A percentile compares a stretch with the other conserved stretches of the same genome.
phyloP scores from a whole-genome alignment of 2,329 filamentous ascomycete genomes.

The Mycocentrospora acerina region DNA sequence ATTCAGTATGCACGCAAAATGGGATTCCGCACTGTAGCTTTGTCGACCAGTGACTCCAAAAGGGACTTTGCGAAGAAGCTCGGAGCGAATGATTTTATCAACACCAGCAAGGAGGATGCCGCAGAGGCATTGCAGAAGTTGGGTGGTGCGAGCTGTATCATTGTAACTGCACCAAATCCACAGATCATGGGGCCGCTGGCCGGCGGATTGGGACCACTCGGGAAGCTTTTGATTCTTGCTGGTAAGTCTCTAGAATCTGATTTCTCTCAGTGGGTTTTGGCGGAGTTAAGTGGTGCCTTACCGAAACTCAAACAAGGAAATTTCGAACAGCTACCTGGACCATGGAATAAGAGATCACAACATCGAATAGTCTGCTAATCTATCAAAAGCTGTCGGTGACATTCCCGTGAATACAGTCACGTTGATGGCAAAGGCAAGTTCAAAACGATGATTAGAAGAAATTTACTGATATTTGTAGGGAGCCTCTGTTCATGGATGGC shows the following conservation, averaged over 20 bases:
- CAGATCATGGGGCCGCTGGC: slow-evolving; percentile 57
- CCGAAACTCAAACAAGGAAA: no score
- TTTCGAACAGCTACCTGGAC: no score
- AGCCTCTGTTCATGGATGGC: slow-evolving; percentile 54
- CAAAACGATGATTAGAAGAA: no score
- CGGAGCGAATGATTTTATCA: slow-evolving; percentile 60
- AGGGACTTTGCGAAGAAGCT: slow-evolving; percentile 56
- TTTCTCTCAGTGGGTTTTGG: no score
- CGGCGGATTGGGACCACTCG: slow-evolving; percentile 54
- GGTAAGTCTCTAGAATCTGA: no score
- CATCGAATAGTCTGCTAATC: slow-evolving; percentile 2
- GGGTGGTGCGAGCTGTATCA: slow-evolving; percentile 63
- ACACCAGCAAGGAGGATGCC: slow-evolving; percentile 54
- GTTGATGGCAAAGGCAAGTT: slow-evolving; percentile 50
- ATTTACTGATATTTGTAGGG: no score
- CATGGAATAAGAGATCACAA: no score
- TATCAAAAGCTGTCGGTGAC: slow-evolving; percentile 45
- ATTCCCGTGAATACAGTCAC: slow-evolving; percentile 46
- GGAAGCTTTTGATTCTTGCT: slow-evolving; percentile 63
- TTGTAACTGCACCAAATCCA: slow-evolving; percentile 64
- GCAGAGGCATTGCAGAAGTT: slow-evolving; percentile 55
- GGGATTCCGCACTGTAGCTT: slow-evolving; percentile 55
- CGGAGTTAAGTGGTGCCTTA: no score
- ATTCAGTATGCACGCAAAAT: slow-evolving; percentile 56
- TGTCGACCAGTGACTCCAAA: slow-evolving; percentile 54